Base-by-base conservation (phyloP, 2,329 filamentous ascomycete species). In the Parastagonospora nodorum region DNA sequence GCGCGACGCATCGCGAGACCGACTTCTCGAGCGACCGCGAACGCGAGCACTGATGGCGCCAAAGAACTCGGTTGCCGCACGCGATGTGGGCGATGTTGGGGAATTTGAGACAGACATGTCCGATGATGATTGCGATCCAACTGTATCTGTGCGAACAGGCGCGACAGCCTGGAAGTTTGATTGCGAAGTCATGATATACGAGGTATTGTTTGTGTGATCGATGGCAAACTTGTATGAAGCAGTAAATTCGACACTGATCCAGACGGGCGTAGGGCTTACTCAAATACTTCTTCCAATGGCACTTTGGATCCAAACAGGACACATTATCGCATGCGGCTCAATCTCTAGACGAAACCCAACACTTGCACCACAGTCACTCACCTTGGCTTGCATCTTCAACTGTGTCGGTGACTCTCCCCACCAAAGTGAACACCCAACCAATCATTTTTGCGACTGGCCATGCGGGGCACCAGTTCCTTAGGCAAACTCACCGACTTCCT, bases 31-130 rank as follows among this genome's bases (percentile, higher is more conserved):
- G 29, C 70, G 66, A 14, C 68, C 68, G 24, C 64, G 60, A 24
- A 75, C 63, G 37, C 66, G 62, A 16, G 66, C 60, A 38, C 64
- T 63, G 54, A 75, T 71, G 45, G 69, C 67, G 24, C 66, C 66
- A 48, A 75, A 73, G 60, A 75, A 75, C 41, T 73, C 67, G 28
- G 63, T 60, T 12, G 62, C 43, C 35, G 42, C 45, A 43, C 53
- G 58, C 16, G 64, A 69, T 35, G 48, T 29, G 15, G 63, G 55
- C 5, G 60, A 58, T 32, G 38, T 42, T 28, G 54, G 55, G 11
- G 66, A 62, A 27, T 68, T 68, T 30, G 66, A 67, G 3, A 65
- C 66, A 9, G 58, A 56, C 16, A 54, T 57, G 4, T 59, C 64
- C 33, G 19, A 24, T 24, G 19, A 24, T 24, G 19, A 24, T 24